These are phyloP conservation scores for Emergomyces orientalis DNA, from an alignment of 2,329 filamentous ascomycete genomes.

Conservation along the genomic window DNA sequence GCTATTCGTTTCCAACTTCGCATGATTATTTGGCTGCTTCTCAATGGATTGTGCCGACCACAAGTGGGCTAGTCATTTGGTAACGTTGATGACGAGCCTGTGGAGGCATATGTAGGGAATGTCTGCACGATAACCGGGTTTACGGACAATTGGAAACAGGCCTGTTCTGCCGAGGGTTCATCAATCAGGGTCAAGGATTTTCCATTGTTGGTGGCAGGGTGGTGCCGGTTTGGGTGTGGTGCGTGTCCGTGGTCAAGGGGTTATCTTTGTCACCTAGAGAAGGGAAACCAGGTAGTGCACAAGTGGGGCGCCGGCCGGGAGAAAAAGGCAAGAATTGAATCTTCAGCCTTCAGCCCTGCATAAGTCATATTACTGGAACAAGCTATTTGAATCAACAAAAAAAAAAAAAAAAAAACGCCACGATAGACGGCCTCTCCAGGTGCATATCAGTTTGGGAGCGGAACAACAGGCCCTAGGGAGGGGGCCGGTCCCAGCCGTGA, in stretches of 20 bases:
- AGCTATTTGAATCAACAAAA: background rate
- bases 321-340: background rate
- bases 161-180: too few relatives aligned
- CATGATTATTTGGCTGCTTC: background rate
- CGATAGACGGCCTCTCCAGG: background rate
- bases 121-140: background rate
- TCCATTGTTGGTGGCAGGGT: background rate
- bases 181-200: constrained; percentile 1
- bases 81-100: background rate
- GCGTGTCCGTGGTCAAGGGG: background rate
- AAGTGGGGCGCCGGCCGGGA: background rate
- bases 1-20: background rate
- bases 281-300: background rate
- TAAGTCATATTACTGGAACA: background rate
- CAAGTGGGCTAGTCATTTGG: background rate
- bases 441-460: background rate
- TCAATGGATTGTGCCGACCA: background rate
- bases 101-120: background rate
- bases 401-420: background rate
- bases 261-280: background rate
- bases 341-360: background rate
- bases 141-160: background rate
- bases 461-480: background rate
- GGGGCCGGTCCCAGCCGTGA: background rate
- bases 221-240: background rate